Conservation (phyloP, 148 eudicot species). For the Silene latifolia region DNA sequence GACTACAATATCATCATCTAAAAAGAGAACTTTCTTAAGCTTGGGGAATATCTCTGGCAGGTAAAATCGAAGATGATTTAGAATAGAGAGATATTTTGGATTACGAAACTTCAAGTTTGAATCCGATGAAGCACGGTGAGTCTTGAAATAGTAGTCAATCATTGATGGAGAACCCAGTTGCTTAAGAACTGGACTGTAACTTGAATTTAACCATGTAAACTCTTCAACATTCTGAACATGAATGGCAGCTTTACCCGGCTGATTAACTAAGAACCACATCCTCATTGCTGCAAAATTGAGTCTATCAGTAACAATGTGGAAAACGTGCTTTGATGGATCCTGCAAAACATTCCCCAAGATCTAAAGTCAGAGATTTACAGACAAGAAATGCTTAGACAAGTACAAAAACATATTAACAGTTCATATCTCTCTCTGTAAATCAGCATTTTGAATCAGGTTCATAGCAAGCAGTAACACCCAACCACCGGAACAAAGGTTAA, state of each 20-base stretch:
- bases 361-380: neutral
- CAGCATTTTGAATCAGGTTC: neutral
- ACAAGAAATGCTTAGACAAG: neutral
- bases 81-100: slow-evolving; percentile 79
- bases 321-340: slow-evolving; percentile 75
- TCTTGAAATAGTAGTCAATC: slow-evolving; percentile 79
- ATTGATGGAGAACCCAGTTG: slow-evolving; percentile 71
- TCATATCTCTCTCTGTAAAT: neutral
- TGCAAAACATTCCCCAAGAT: slow-evolving; percentile 44
- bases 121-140: slow-evolving; percentile 64
- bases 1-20: slow-evolving; percentile 88
- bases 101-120: slow-evolving; percentile 72
- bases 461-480: neutral
- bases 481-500: neutral
- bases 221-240: slow-evolving; percentile 77
- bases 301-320: slow-evolving; percentile 84
- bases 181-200: slow-evolving; percentile 81
- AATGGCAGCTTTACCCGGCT: slow-evolving; percentile 65
- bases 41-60: slow-evolving; percentile 87
- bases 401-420: neutral
- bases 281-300: slow-evolving; percentile 94
- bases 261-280: slow-evolving; percentile 85
- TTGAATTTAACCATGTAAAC: slow-evolving; percentile 82
- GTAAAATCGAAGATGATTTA: slow-evolving; percentile 94
- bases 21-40: slow-evolving; percentile 69